A percentile compares a stretch with the other conserved stretches of the same genome.
Evolutionary conservation across 2,329 filamentous ascomycete genomes (phyloP).

Genomic region (Scedosporium apiospermum): DNA sequence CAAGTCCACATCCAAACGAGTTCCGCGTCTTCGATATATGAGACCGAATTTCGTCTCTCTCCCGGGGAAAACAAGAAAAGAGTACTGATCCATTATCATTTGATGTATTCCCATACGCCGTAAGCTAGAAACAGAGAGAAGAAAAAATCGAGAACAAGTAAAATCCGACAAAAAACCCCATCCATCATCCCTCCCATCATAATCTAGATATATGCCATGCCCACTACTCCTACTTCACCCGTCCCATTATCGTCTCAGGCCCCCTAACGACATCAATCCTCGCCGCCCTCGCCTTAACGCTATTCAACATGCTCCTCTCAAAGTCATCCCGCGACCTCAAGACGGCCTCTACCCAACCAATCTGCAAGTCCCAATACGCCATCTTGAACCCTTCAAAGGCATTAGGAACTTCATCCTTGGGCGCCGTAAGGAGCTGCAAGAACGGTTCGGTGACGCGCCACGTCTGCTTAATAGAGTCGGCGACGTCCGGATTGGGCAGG

Average conservation of each 20-base stretch:
- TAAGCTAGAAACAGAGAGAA: not conserved
- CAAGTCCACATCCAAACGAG: not conserved
- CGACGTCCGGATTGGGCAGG: conserved; percentile 61
- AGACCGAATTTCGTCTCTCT: not conserved
- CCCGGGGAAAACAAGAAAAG: not conserved
- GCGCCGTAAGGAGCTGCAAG: conserved; percentile 66
- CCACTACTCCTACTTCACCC: conserved; percentile 55
- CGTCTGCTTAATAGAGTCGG: conserved; percentile 69
- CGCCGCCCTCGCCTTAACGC: conserved; percentile 80
- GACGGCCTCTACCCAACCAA: conserved; percentile 92
- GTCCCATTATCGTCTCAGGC: conserved; percentile 88
- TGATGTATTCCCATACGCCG: not conserved
- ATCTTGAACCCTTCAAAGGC: conserved; percentile 78
- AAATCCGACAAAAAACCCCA: not conserved
- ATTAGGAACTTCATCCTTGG: conserved; percentile 62
- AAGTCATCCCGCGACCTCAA: conserved; percentile 84
- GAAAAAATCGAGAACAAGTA: not conserved
- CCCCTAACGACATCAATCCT: conserved; percentile 74
- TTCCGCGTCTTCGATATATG: not conserved
- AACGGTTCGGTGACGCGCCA: conserved; percentile 89
- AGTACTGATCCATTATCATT: not conserved
- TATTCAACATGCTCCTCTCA: conserved; percentile 79
- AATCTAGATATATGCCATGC: not conserved
- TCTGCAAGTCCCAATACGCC: conserved; percentile 86
- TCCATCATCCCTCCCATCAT: not conserved